phyloP scores from a whole-genome alignment of 805 yeast species.

The Zygosaccharomyces kombuchaensis region DNA sequence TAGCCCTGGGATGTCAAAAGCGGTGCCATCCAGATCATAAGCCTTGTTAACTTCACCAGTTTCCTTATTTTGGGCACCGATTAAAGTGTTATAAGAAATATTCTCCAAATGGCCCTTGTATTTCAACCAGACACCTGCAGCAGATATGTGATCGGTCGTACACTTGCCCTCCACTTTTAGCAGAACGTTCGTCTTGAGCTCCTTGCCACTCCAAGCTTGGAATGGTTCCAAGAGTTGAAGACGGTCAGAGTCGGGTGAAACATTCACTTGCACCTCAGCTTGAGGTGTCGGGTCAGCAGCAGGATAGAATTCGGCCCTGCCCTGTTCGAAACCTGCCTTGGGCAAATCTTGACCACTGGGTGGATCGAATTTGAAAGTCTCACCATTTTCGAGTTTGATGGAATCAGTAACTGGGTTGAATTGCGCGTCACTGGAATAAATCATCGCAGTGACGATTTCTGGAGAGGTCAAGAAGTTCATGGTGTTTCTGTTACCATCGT shows the following conservation, averaged over 20 bases:
- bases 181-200: conserved; percentile 67
- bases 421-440: conserved; percentile 86
- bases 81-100: conserved; percentile 89
- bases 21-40: conserved; percentile 76
- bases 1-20: conserved; percentile 83
- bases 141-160: conserved; percentile 97
- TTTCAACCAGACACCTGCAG: conserved; percentile 98
- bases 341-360: conserved; percentile 87
- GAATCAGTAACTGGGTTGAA: conserved; percentile 89
- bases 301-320: conserved; percentile 74
- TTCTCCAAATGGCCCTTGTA: conserved; percentile 97
- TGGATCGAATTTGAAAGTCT: conserved; percentile 69
- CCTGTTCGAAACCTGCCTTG: conserved; percentile 65
- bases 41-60: conserved; percentile 93
- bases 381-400: conserved; percentile 67
- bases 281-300: conserved; percentile 61
- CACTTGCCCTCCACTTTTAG: conserved; percentile 96
- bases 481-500: conserved; percentile 96
- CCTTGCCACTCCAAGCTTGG: conserved; percentile 80
- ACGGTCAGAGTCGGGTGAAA: conserved; percentile 88
- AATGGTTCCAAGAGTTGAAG: conserved; percentile 89
- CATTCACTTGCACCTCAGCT: conserved; percentile 55
- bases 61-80: conserved; percentile 96
- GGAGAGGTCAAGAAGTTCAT: conserved; percentile 99
- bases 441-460: conserved; percentile 95